These are phyloP conservation scores for Cryptococcus sp. DNA, from an alignment of 1,284 basidiomycete species.

Conservation along the genomic window DNA sequence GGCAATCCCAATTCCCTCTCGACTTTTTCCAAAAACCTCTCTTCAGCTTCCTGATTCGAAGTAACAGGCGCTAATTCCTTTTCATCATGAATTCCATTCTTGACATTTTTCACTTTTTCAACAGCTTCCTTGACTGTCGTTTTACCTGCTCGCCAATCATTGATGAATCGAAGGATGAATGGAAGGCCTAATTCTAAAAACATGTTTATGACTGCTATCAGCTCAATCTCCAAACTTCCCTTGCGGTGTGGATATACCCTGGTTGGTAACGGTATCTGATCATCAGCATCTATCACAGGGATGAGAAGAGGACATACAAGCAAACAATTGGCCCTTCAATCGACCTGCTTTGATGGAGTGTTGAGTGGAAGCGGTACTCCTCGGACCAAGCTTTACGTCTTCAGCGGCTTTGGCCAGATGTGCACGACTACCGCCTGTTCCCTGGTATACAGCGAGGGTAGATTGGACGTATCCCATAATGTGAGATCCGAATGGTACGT, in stretches of 20 bases:
- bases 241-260: conserved; percentile 46
- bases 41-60: conserved; percentile 32
- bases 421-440: conserved; percentile 13
- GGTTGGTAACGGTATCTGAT: conserved; percentile 80
- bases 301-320: conserved; percentile 46
- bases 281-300: conserved; percentile 3
- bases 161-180: conserved; percentile 63
- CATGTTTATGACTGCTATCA: conserved; percentile 58
- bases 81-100: conserved; percentile 10
- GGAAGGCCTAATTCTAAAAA: conserved; percentile 83
- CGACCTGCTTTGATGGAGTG: conserved; percentile 56
- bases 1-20: conserved; percentile 73
- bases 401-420: conserved; percentile 19
- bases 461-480: conserved; percentile 62
- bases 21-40: conserved; percentile 61
- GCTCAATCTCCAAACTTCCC: not conserved
- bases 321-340: conserved; percentile 88
- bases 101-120: conserved; percentile 11
- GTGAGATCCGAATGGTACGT: conserved; percentile 82
- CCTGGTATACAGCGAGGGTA: conserved; percentile 31
- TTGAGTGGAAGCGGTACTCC: conserved; percentile 53
- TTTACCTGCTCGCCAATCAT: conserved; percentile 54
- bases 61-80: conserved; percentile 1
- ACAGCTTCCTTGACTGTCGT: conserved; percentile 32
- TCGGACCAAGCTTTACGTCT: conserved; percentile 49